A percentile compares a stretch with the other conserved stretches of the same genome.
Evolutionary conservation across 2,329 filamentous ascomycete genomes (phyloP).

Genomic region (Cordyceps cateniannulata): DNA sequence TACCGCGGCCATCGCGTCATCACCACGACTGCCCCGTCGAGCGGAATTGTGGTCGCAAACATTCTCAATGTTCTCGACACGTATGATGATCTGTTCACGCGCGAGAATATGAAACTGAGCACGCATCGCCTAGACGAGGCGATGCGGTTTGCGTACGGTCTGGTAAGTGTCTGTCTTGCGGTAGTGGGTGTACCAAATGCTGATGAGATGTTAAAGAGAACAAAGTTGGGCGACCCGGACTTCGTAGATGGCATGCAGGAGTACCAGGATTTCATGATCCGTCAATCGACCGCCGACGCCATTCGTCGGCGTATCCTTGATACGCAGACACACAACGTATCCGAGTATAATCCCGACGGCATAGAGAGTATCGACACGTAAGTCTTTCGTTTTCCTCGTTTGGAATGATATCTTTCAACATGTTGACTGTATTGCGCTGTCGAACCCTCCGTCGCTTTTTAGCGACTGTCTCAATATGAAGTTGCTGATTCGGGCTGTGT

Average conservation of each 20-base stretch:
- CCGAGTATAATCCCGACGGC: constrained; percentile 38
- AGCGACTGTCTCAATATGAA: background rate
- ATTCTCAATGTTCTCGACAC: constrained; percentile 69
- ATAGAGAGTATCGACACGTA: constrained; percentile 46
- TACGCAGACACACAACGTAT: constrained; percentile 30
- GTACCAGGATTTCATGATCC: constrained; percentile 57
- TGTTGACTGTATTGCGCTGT: background rate
- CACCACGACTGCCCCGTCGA: constrained; percentile 61
- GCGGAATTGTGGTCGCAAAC: constrained; percentile 63
- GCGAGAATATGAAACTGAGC: constrained; percentile 48
- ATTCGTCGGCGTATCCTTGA: constrained; percentile 40
- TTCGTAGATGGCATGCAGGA: constrained; percentile 58
- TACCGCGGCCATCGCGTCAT: constrained; percentile 67
- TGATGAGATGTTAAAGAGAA: constrained; percentile 37
- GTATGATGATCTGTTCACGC: constrained; percentile 57
- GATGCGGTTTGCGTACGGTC: constrained; percentile 73
- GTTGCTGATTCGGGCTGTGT: background rate
- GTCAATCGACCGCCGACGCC: constrained; percentile 50
- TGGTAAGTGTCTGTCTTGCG: background rate
- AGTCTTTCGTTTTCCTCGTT: background rate
- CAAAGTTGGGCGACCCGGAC: constrained; percentile 67
- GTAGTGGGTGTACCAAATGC: background rate
- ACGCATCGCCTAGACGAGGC: constrained; percentile 77
- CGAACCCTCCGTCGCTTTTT: no score
- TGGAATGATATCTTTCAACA: background rate